A percentile compares a stretch with the other conserved stretches of the same genome.
These are phyloP conservation scores for Lasiodiplodia sp. DNA, from an alignment of 2,329 filamentous ascomycete species.

Conservation along the genomic window DNA sequence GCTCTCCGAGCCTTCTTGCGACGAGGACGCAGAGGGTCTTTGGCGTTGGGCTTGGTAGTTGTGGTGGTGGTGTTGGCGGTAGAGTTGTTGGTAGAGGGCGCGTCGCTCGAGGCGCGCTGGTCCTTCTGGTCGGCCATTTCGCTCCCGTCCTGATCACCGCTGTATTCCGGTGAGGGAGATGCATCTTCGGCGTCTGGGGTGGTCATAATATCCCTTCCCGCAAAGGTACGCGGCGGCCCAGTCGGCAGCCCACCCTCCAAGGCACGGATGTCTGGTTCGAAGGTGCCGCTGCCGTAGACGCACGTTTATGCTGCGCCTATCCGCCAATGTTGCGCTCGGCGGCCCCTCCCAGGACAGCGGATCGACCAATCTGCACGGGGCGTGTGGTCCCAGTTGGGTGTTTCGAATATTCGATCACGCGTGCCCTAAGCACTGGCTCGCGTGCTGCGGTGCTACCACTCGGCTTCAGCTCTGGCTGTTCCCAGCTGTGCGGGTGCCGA, in stretches of 20 bases:
- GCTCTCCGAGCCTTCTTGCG: slow-evolving; percentile 96
- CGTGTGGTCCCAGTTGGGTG: slow-evolving; percentile 49
- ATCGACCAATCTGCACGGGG: slow-evolving; percentile 46
- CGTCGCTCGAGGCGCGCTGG: slow-evolving; percentile 48
- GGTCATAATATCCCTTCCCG: slow-evolving; percentile 54
- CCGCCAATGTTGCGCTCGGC: slow-evolving; percentile 47
- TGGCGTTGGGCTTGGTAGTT: slow-evolving; percentile 62
- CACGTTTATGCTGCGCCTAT: slow-evolving; percentile 51
- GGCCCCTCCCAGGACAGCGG: slow-evolving; percentile 43
- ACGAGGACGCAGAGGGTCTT: slow-evolving; percentile 87
- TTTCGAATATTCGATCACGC: slow-evolving; percentile 51
- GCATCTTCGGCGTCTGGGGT: slow-evolving; percentile 57
- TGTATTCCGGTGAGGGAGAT: slow-evolving; percentile 57
- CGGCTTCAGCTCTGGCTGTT: slow-evolving; percentile 24
- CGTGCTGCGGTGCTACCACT: slow-evolving; percentile 46
- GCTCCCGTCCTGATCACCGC: slow-evolving; percentile 49
- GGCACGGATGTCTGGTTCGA: slow-evolving; percentile 46
- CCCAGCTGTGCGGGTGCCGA: slow-evolving; percentile 29
- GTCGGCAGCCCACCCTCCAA: slow-evolving; percentile 32
- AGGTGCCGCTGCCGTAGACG: slow-evolving; percentile 43
- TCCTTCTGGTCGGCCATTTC: slow-evolving; percentile 54
- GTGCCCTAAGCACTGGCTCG: slow-evolving; percentile 46
- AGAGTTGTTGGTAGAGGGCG: slow-evolving; percentile 36
- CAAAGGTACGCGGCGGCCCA: slow-evolving; percentile 30
- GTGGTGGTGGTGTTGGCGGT: slow-evolving; percentile 44